Base-by-base conservation (phyloP, 2,329 filamentous ascomycete genomes). In the Ramularia endophylla region DNA sequence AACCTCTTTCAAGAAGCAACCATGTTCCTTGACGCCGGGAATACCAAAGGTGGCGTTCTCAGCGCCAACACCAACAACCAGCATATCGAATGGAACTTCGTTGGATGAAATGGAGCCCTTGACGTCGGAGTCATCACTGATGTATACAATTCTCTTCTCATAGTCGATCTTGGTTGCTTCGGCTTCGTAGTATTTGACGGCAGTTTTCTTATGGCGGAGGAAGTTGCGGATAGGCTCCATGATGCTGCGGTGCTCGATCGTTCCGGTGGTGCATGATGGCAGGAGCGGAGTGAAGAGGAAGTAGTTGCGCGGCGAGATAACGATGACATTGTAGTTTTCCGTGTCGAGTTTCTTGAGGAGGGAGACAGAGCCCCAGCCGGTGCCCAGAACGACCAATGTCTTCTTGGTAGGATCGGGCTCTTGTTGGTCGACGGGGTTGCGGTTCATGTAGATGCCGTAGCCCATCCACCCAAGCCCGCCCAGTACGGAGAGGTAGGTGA, bases 161-260 rank as follows among this genome's bases (percentile, higher is more conserved):
- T 88, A 83, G 68, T 98, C 92, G 64, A 98, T 87, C 71, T 92
- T 90, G 61, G 85, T 94, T 43, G 87, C 88, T 65, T 97, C 90
- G 53, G 92, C 92, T 77, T 98, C 92, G 76, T 95, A 98, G 77
- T 85, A 98, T 69, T 88, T 92, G 65, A 94, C 92, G 36, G 82
- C 77, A 51, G 87, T 85, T 71, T 87, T 88, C 78, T 97, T 97
- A 72, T 92, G 85, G 61, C 89, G 86, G 56, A 95, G 78, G 66
- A 98, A 95, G 65, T 92, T 87, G 63, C 92, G 87, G 59, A 98
- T 84, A 43, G 92, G 92, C 73, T 98, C 92, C 92, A 98, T 98
- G 69, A 98, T 98, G 62, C 89, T 97, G 65, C 92, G 87, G 74
- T 97, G 92, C 76, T 98, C 92, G 67, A 98, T 92, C 57, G 87